Evolutionary conservation across 345 rosid species (phyloP).

Genomic region (Eucalyptus globulus): DNA sequence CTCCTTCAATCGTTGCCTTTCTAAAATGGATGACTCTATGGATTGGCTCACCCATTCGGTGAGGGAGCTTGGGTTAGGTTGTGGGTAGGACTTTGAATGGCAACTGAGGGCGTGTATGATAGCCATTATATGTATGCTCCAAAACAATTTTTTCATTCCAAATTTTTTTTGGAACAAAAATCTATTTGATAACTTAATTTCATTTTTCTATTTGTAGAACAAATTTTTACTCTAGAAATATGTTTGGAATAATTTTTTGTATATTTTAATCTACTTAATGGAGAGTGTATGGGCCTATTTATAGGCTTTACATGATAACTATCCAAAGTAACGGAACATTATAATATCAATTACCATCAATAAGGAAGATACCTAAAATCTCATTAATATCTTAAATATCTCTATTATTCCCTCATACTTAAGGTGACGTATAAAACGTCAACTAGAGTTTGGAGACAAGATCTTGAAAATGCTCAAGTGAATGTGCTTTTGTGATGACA

Average conservation of each 20-base stretch:
- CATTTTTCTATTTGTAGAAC: too few relatives aligned
- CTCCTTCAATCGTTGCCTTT: too few relatives aligned
- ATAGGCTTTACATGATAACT: neutral
- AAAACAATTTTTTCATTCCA: too few relatives aligned
- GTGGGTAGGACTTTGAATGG: too few relatives aligned
- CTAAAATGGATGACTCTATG: too few relatives aligned
- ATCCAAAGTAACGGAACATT: neutral
- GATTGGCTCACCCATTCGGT: too few relatives aligned
- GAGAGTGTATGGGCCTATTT: neutral
- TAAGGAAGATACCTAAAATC: neutral
- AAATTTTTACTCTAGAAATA: too few relatives aligned
- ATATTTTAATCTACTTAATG: neutral
- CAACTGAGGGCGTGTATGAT: too few relatives aligned
- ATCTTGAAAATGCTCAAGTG: neutral
- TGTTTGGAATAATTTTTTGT: neutral
- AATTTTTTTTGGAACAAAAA: fast-evolving
- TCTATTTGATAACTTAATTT: too few relatives aligned
- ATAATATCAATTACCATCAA: neutral
- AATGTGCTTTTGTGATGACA: neutral
- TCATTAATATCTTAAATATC: too few relatives aligned
- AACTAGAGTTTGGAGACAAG: neutral
- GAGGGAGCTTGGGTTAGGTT: too few relatives aligned
- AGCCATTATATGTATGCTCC: fast-evolving
- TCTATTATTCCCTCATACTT: too few relatives aligned
- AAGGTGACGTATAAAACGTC: neutral